Conservation (phyloP, 139 green algal genomes). For the Yamagishiella unicocca region DNA sequence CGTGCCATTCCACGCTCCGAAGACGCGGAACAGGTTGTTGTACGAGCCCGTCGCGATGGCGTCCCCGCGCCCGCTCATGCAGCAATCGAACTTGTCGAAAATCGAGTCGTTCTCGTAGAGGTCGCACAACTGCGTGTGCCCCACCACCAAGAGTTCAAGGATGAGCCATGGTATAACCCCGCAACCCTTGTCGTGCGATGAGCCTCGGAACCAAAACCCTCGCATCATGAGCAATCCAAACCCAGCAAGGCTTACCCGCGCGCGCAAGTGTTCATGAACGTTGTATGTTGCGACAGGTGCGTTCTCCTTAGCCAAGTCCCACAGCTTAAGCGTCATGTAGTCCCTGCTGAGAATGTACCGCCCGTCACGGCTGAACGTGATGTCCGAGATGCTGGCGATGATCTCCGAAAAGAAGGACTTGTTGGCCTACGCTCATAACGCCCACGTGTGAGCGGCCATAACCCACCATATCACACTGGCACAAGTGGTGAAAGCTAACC, state of each 20-base stretch:
- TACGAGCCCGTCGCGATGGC: constrained; percentile 95
- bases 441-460: not conserved
- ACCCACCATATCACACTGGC: not conserved
- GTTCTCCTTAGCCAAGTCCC: constrained; percentile 95
- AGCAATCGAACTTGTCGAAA: constrained; percentile 99
- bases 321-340: constrained; percentile 99
- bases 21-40: constrained; percentile 90
- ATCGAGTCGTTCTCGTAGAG: constrained; percentile 99
- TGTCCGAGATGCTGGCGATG: constrained; percentile 94
- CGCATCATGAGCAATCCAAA: no score
- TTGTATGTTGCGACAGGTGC: constrained; percentile 87
- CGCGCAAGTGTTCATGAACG: constrained; percentile 94
- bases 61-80: constrained; percentile 82
- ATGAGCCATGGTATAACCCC: no score
- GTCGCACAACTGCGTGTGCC: constrained; percentile 92
- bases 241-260: constrained; percentile 68
- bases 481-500: constrained; percentile 41
- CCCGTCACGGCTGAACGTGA: constrained; percentile 92
- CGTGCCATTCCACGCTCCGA: constrained; percentile 59
- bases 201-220: no score
- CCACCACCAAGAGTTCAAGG: no score
- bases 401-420: constrained; percentile 98
- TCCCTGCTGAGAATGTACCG: constrained; percentile 93
- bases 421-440: constrained; percentile 58
- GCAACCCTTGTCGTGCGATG: no score